Base-by-base conservation (phyloP, 139 green algal genomes). In the Chlamydomonas incerta region DNA sequence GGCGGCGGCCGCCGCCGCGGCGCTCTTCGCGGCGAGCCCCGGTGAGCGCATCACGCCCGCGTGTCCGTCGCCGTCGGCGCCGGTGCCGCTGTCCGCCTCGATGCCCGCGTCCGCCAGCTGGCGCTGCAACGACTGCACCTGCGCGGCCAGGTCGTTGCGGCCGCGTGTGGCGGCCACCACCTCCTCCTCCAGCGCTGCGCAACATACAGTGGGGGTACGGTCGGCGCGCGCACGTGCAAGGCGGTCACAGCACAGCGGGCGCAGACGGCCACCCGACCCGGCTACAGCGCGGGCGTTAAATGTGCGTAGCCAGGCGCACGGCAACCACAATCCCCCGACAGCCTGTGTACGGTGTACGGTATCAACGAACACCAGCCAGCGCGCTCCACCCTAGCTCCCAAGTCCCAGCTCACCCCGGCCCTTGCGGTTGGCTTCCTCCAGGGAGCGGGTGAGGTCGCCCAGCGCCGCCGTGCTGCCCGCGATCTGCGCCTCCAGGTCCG, bases 401-500 rank as follows among this genome's bases (percentile, higher is more conserved):
- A 8, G 6, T 50, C 41, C 41, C 41, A 8, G 41, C 75, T 18
- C 80, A 85, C 76, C 63, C 84, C 74, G 89, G 67, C 24, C 65
- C 28, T 71, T 84, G 17, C 50, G 52, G 20, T 81, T 86, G 20
- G 68, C 74, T 62, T 90, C 87, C 73, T 92, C 88, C 31, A 91
- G 33, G 29, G 63, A 5, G 47, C 85, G 88, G 52, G 94, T 93
- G 82, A 92, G 91, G 74, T 74, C 81, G 0, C 89, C 86, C 67
- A 97, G 74, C 29, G 89, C 90, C 14, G 81, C 79, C 24, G 82
- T 87, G 46, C 68, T 86, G 79, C 94, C 91, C 0, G 73, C 81
- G 46, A 96, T 70, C n/a, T 85, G 80, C 31, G 82, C 87, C 68
- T 96, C 91, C 74, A 94, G 88, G 83, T 96, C 90, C 34, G 83